phyloP scores from a whole-genome alignment of 1,139 yeast species.

The Suhomyces terraborum region DNA sequence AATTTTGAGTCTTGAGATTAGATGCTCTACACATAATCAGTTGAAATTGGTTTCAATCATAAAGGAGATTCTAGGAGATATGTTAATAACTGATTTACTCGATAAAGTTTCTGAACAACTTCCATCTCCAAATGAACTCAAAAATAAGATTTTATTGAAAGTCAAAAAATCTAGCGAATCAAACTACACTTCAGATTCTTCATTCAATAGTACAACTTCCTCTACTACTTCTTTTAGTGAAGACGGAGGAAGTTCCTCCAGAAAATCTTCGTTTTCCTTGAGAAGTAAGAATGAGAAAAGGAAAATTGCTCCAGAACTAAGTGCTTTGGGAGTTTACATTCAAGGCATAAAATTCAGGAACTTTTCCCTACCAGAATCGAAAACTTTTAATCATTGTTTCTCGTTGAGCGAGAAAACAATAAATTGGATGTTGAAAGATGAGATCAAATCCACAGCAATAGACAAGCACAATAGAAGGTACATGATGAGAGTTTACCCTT shows the following conservation, averaged over 20 bases:
- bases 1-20: constrained; percentile 83
- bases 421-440: constrained; percentile 64
- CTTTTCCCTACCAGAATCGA: constrained; percentile 85
- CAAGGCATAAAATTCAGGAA: constrained; percentile 79
- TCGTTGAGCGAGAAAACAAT: constrained; percentile 79
- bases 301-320: constrained; percentile 48
- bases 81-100: constrained; percentile 51
- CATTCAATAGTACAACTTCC: constrained; percentile 9
- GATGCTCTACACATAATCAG: constrained; percentile 72
- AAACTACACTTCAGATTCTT: background rate
- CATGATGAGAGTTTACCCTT: constrained; percentile 86
- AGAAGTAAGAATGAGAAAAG: constrained; percentile 27
- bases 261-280: constrained; percentile 24
- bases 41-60: constrained; percentile 53
- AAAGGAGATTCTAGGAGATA: constrained; percentile 58
- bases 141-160: constrained; percentile 70
- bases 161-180: constrained; percentile 59
- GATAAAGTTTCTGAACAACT: constrained; percentile 30
- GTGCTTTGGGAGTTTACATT: constrained; percentile 63
- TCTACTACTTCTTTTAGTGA: constrained; percentile 49
- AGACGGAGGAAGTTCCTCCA: constrained; percentile 30
- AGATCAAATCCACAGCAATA: constrained; percentile 51
- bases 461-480: constrained; percentile 76
- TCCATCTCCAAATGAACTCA: constrained; percentile 75
- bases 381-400: constrained; percentile 77